phyloP scores from a whole-genome alignment of 495 filamentous ascomycete species.

The Trichoderma parareesei region DNA sequence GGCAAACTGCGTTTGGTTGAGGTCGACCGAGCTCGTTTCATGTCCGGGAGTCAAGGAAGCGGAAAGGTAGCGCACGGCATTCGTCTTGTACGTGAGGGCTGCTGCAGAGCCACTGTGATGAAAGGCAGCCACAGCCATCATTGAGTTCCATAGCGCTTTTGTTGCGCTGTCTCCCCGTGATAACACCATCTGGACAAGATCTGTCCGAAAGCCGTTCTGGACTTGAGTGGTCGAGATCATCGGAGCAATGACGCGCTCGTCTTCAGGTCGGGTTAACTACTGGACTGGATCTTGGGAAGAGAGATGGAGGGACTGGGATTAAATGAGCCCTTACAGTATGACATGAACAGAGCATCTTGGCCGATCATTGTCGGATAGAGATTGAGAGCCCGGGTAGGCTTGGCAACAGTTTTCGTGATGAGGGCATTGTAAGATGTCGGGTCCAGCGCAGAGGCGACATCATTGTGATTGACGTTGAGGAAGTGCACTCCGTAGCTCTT shows the following conservation, averaged over 20 bases:
- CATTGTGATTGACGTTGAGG: conserved; percentile 22
- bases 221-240: conserved; percentile 32
- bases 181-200: conserved; percentile 28
- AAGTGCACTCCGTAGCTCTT: conserved; percentile 23
- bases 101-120: conserved; percentile 24
- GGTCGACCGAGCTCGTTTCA: conserved; percentile 18
- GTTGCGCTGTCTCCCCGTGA: conserved; percentile 21
- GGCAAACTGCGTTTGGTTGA: conserved; percentile 27
- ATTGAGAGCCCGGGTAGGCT: conserved; percentile 16
- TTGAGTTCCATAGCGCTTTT: conserved; percentile 26
- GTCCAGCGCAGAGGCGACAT: not conserved
- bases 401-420: not conserved
- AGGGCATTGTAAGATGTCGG: not conserved
- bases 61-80: conserved; percentile 24
- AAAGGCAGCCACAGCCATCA: conserved; percentile 27
- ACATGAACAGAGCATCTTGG: conserved; percentile 23
- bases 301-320: not conserved
- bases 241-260: conserved; percentile 22
- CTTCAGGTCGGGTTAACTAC: conserved; percentile 12
- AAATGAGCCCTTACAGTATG: conserved; percentile 20
- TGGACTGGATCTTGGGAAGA: not conserved
- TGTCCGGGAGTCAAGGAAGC: conserved; percentile 18
- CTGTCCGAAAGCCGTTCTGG: conserved; percentile 27
- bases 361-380: conserved; percentile 22
- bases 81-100: conserved; percentile 27